Percentiles rank a stretch among this genome's conserved stretches.
phyloP scores from a whole-genome alignment of 345 rosid species.

The Lepidium sativum region DNA sequence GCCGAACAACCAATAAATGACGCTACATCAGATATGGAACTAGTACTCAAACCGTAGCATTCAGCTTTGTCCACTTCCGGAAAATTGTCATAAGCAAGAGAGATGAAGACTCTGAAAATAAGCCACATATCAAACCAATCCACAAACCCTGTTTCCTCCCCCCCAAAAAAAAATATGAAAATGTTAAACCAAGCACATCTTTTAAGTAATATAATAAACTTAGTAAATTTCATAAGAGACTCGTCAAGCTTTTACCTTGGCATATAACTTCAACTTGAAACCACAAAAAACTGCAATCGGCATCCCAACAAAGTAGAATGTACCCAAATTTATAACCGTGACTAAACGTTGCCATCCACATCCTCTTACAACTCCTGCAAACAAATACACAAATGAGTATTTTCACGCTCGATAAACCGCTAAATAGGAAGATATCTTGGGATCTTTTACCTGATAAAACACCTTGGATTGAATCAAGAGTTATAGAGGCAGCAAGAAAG shows the following conservation, averaged over 20 bases:
- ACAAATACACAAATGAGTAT: neutral
- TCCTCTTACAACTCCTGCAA: slow-evolving; percentile 62
- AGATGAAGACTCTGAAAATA: slow-evolving; percentile 35
- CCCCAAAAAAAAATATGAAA: neutral
- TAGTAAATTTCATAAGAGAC: neutral
- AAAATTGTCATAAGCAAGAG: slow-evolving; percentile 37
- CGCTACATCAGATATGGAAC: neutral
- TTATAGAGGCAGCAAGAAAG: no score
- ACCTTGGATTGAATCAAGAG: slow-evolving; percentile 56
- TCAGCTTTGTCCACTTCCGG: slow-evolving; percentile 41
- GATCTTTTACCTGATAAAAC: slow-evolving; percentile 45
- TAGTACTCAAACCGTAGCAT: neutral
- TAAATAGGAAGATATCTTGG: neutral
- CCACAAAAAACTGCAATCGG: slow-evolving; percentile 42
- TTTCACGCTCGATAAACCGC: neutral
- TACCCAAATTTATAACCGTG: slow-evolving; percentile 38
- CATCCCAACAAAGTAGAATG: slow-evolving; percentile 47
- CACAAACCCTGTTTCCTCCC: slow-evolving; percentile 51
- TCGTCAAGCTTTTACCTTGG: slow-evolving; percentile 32
- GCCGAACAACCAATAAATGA: no score
- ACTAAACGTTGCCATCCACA: slow-evolving; percentile 73
- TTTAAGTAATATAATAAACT: neutral
- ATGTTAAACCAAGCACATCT: neutral
- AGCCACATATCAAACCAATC: no score
- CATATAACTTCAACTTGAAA: slow-evolving; percentile 42